These are phyloP conservation scores for Suillus sp. DNA, from an alignment of 768 basidiomycete species.

Conservation along the genomic window DNA sequence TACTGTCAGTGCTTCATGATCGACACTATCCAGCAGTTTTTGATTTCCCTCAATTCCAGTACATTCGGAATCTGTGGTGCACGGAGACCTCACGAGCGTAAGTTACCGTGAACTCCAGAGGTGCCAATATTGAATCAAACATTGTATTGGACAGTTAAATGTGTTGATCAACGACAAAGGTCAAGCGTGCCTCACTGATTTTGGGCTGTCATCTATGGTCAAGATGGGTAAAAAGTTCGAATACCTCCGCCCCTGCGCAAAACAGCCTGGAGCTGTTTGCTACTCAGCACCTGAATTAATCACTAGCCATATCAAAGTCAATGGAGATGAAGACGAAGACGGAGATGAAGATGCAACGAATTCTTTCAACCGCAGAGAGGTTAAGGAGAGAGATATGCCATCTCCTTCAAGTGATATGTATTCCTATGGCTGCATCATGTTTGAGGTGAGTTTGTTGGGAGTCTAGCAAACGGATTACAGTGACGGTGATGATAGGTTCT, in stretches of 20 bases:
- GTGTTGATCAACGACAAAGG: neutral
- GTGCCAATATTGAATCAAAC: neutral
- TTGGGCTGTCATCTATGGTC: constrained; percentile 4
- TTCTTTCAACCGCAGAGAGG: too few relatives aligned
- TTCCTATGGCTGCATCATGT: constrained; percentile 6
- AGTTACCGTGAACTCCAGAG: neutral
- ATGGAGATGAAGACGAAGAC: neutral
- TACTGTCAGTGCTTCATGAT: constrained; percentile 2
- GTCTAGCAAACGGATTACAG: neutral
- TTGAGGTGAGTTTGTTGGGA: neutral
- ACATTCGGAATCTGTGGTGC: constrained; percentile 9
- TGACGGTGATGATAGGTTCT: neutral
- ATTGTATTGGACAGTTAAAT: neutral
- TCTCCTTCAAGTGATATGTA: constrained; percentile 5
- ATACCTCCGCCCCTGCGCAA: neutral
- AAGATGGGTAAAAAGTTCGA: neutral
- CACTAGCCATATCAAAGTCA: too few relatives aligned
- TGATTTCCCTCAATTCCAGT: constrained; percentile 1
- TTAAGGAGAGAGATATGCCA: neutral
- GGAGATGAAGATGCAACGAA: neutral
- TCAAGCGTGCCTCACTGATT: constrained; percentile 5
- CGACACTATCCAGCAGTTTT: neutral
- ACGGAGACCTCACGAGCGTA: constrained; percentile 6
- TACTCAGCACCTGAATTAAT: constrained; percentile 3
- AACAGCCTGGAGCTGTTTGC: neutral